Evolutionary conservation across 345 rosid genomes (phyloP).

Genomic region (Salix caprea): DNA sequence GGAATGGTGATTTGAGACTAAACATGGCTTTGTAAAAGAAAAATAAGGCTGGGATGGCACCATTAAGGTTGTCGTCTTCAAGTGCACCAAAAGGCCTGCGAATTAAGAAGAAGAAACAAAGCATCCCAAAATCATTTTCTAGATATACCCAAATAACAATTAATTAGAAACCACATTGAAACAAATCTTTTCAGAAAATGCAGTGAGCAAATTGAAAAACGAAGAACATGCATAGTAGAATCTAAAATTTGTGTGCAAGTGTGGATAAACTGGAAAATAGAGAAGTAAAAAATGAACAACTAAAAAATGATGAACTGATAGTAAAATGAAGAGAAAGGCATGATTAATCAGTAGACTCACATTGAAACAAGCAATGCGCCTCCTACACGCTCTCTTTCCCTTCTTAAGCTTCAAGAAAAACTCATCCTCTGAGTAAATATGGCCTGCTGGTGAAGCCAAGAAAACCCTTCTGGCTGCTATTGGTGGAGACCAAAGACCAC

Average conservation of each 20-base stretch:
- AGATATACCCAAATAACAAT: not conserved
- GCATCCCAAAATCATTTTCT: not conserved
- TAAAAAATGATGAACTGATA: not conserved
- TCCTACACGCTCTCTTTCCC: slow-evolving; percentile 10
- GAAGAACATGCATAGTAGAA: not conserved
- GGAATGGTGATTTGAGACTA: not conserved
- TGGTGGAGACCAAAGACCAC: slow-evolving; percentile 45
- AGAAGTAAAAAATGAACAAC: not conserved
- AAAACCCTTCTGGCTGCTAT: slow-evolving; percentile 16
- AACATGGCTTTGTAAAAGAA: slow-evolving; percentile 3
- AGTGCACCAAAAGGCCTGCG: slow-evolving; percentile 28
- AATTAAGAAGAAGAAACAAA: not conserved
- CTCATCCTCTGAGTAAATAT: not conserved
- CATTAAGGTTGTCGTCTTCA: not conserved
- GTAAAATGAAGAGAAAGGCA: not conserved
- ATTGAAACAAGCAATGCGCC: slow-evolving; percentile 15
- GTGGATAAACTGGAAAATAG: not conserved
- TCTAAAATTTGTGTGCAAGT: not conserved
- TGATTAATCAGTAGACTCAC: not conserved
- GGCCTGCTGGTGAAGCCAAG: slow-evolving; percentile 22
- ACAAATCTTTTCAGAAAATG: not conserved
- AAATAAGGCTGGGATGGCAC: not conserved
- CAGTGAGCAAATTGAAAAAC: not conserved
- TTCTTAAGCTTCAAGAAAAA: slow-evolving; percentile 10
- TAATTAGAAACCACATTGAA: not conserved